Evolutionary conservation across 1,139 yeast species (phyloP).

Genomic region (Protomyces lactucae-debilis): DNA sequence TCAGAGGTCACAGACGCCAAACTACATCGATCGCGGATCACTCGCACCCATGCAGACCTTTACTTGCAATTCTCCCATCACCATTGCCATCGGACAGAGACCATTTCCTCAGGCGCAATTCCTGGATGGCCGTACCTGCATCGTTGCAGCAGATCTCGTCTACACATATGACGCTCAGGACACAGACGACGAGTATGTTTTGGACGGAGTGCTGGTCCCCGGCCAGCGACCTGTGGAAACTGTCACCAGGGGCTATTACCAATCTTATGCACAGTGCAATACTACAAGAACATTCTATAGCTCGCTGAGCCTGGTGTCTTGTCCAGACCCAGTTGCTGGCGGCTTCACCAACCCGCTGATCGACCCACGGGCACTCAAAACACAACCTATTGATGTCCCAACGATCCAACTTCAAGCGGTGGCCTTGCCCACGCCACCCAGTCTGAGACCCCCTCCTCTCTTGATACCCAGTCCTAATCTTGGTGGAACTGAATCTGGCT

Average conservation of each 20-base stretch:
- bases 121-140: background rate
- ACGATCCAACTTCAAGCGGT: background rate
- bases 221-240: background rate
- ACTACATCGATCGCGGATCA: background rate
- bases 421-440: background rate
- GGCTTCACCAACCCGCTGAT: background rate
- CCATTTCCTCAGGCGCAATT: background rate
- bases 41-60: background rate
- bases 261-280: background rate
- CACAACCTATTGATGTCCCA: background rate
- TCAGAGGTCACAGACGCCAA: background rate
- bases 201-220: background rate
- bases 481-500: background rate
- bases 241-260: background rate
- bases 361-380: background rate
- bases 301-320: background rate
- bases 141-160: background rate
- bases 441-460: too few species aligned
- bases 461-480: too few species aligned
- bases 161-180: background rate
- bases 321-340: background rate
- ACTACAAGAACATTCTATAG: background rate
- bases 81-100: background rate
- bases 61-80: background rate
- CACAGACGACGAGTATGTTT: background rate